Evolutionary conservation across 352 stramenopile genomes (phyloP).

Genomic region (Globisporangium paddicum): DNA sequence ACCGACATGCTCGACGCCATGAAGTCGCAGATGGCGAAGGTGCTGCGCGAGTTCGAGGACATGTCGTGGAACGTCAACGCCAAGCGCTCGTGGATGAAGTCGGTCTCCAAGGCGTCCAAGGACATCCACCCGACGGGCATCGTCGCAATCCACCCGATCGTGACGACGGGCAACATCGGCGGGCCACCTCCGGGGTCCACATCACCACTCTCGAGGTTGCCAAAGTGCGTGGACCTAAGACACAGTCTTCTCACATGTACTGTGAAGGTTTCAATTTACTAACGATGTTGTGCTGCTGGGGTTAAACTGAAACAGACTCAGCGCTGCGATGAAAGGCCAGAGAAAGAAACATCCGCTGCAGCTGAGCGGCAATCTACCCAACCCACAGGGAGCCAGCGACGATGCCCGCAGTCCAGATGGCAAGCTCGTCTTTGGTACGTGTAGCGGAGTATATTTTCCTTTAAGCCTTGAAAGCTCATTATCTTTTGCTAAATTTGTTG

Average conservation of each 20-base stretch:
- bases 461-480: neutral
- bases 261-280: neutral
- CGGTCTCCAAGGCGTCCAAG: conserved; percentile 30
- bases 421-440: conserved; percentile 61
- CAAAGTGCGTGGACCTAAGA: conserved; percentile 31
- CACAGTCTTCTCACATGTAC: neutral
- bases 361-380: conserved; percentile 24
- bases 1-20: conserved; percentile 48
- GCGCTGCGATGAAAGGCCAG: conserved; percentile 23
- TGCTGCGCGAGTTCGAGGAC: conserved; percentile 69
- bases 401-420: conserved; percentile 42
- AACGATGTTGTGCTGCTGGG: neutral
- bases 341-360: conserved; percentile 46
- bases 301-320: neutral
- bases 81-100: conserved; percentile 71
- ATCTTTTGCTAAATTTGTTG: neutral
- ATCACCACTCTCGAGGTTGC: conserved; percentile 24
- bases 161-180: conserved; percentile 25
- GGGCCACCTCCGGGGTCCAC: neutral
- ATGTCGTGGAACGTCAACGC: conserved; percentile 42
- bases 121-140: conserved; percentile 20
- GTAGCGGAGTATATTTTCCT: neutral
- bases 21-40: conserved; percentile 63
- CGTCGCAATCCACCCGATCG: conserved; percentile 27
- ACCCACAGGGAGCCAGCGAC: conserved; percentile 12